Conservation (phyloP, 768 basidiomycete species). For the Exidia glandulosa region DNA sequence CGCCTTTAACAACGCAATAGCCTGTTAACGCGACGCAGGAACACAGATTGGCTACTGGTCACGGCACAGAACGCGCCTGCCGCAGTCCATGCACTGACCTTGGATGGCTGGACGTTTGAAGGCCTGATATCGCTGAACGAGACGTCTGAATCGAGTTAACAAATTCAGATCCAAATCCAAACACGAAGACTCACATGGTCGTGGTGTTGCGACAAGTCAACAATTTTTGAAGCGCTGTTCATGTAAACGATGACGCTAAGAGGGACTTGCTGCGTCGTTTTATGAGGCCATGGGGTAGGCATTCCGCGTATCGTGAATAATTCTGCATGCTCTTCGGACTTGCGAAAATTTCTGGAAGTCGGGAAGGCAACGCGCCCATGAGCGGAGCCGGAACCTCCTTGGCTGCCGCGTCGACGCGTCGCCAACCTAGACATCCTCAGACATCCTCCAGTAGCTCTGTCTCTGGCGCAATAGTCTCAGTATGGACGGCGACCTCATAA, state of each 20-base stretch:
- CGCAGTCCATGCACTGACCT: conserved; percentile 31
- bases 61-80: conserved; percentile 30
- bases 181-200: no score
- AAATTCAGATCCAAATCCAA: no score
- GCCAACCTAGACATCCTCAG: neutral
- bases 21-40: conserved; percentile 26
- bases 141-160: no score
- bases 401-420: neutral
- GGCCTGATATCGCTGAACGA: neutral
- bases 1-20: neutral
- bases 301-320: no score
- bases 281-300: no score
- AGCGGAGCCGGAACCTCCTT: neutral
- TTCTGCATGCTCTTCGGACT: no score
- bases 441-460: neutral
- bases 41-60: conserved; percentile 56
- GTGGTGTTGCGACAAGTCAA: no score
- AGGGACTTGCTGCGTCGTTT: no score
- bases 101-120: conserved; percentile 42
- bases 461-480: no score
- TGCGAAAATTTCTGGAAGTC: no score
- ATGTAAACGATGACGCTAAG: no score
- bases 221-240: no score
- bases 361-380: neutral
- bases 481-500: conserved; percentile 94